Conservation (phyloP, 495 filamentous ascomycete species). For the Eremomyces bilateralis region DNA sequence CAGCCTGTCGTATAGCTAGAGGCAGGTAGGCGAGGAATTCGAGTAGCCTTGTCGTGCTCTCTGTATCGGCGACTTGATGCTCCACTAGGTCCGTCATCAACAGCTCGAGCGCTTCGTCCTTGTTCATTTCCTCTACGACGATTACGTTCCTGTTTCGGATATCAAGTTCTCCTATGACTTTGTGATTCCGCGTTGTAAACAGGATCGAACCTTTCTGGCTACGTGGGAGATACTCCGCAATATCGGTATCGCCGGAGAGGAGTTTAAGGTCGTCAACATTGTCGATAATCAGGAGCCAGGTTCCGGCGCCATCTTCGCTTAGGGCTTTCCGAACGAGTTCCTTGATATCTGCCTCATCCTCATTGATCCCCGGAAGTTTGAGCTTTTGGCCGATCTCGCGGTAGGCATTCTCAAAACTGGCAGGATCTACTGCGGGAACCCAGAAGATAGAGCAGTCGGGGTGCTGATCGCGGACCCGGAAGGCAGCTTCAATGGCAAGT, state of each 20-base stretch:
- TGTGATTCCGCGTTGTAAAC: background rate
- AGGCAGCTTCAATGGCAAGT: conserved; percentile 3
- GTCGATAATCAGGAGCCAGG: background rate
- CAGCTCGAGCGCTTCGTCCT: background rate
- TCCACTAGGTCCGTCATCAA: background rate
- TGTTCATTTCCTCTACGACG: background rate
- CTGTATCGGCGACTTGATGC: background rate
- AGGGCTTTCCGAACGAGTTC: background rate
- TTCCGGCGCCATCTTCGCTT: background rate
- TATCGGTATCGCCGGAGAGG: background rate
- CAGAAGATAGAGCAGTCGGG: conserved; percentile 4
- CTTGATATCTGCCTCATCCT: background rate
- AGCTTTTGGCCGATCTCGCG: background rate
- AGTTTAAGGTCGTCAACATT: background rate
- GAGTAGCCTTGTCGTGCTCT: conserved; percentile 8
- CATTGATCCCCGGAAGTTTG: background rate
- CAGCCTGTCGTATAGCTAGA: conserved; percentile 24
- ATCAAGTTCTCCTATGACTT: background rate
- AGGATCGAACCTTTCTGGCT: background rate
- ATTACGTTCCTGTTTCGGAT: too few species aligned
- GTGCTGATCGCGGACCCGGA: background rate
- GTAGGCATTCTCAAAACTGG: background rate
- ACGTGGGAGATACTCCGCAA: background rate
- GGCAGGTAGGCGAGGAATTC: conserved; percentile 18
- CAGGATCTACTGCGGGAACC: conserved; percentile 1